Base-by-base conservation (phyloP, 176 grass and related monocot species). In the Dendrocalamus sinicus region DNA sequence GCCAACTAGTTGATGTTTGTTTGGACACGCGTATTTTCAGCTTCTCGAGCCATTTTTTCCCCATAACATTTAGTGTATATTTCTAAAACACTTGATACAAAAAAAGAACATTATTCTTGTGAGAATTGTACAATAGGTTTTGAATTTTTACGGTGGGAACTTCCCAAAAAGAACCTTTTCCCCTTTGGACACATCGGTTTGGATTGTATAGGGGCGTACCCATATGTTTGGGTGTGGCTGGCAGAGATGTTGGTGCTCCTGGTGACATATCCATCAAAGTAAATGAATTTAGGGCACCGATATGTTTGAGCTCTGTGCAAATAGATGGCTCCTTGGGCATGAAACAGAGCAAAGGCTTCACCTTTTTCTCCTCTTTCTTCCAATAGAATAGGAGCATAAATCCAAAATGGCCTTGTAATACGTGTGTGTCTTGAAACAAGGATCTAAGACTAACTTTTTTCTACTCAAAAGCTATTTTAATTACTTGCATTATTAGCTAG, bases 341-440 rank as follows among this genome's bases (percentile, higher is more conserved):
- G 45, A 83, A 89, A 85, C 86, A 83, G 86, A 78, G 74, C 88
- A 85, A 85, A 70, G 23, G 62, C 39, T 75, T 47, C 64, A 86
- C 28, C 62, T 85, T 88, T 83, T 68, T 12, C 70, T 68, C 74
- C 64, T 82, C 76, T 88, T 63, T 88, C 70, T 61, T 88, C 61
- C 50, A 73, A 73, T 73, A 88, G 45, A 89, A 88, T 91, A 88
- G 13, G 11, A 39, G 79, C 75, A 77, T 75, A 72, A 75, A 81
- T 89, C 83, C 86, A 89, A 88, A 78, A 77, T 41, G 64, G 40
- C 68, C 80, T 94, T 86, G 89, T 89, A 82, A 88, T 61, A 78
- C 86, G 88, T 93, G 88, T 79, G 20, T 91, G 67, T 90, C 84
- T 92, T 81, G 75, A 60, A 87, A 90, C 80, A 84, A 87, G 62